phyloP scores from a whole-genome alignment of 768 basidiomycete genomes.

The Leucosporidium yakuticum region DNA sequence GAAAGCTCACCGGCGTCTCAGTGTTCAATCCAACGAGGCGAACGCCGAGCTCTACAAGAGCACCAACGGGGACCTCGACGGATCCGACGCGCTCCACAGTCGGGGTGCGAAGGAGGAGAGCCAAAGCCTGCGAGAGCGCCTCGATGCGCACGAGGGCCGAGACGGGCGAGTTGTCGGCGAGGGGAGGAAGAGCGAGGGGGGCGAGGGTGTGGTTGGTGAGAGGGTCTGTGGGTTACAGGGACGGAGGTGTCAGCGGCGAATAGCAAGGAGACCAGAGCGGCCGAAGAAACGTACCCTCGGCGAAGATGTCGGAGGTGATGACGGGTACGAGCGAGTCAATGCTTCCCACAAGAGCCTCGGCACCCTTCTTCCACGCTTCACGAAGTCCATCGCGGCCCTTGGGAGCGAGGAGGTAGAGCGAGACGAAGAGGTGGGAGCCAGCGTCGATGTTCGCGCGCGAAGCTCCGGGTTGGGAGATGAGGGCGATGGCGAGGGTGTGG shows the following conservation, averaged over 20 bases:
- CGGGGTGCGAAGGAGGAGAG: conserved; percentile 22
- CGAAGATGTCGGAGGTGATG: conserved; percentile 16
- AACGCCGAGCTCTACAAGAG: conserved; percentile 22
- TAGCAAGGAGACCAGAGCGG: background rate
- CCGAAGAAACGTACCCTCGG: conserved; percentile 19
- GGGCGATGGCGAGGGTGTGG: conserved; percentile 24
- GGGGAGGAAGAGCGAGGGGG: conserved; percentile 22
- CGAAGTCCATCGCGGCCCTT: conserved; percentile 30
- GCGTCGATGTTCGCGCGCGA: background rate
- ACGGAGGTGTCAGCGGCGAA: background rate
- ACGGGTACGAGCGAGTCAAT: conserved; percentile 8
- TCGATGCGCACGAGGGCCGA: conserved; percentile 26
- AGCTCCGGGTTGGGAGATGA: background rate
- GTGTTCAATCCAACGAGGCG: conserved; percentile 19
- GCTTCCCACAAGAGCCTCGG: conserved; percentile 23
- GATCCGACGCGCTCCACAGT: conserved; percentile 22
- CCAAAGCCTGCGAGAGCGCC: conserved; percentile 11
- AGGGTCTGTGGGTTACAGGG: conserved; percentile 7
- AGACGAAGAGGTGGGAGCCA: conserved; percentile 22
- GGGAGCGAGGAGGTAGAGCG: conserved; percentile 31
- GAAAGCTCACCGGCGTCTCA: conserved; percentile 13
- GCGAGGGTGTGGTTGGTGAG: conserved; percentile 25
- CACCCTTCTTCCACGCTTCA: conserved; percentile 31
- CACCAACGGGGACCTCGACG: conserved; percentile 25
- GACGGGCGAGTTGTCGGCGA: background rate